phyloP scores from a whole-genome alignment of 78 protist species.

The Polysphondylium violaceum region DNA sequence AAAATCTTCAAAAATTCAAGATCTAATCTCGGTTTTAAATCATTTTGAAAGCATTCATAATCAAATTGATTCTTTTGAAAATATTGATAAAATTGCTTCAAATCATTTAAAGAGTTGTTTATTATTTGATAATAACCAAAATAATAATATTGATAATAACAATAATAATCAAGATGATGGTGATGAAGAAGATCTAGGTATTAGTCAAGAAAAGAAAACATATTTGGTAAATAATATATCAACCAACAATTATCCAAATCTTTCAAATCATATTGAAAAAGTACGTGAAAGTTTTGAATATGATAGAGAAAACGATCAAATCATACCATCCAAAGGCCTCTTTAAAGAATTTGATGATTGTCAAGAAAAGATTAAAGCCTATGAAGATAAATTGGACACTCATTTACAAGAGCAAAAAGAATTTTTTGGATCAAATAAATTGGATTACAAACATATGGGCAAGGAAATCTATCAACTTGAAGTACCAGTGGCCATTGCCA shows the following conservation, averaged over 20 bases:
- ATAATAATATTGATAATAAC: background rate
- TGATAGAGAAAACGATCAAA: background rate
- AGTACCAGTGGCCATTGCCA: background rate
- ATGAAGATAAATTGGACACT: slow-evolving; percentile 12
- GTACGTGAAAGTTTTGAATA: slow-evolving; percentile 2
- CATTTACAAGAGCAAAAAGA: slow-evolving; percentile 23
- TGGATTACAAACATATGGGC: slow-evolving; percentile 55
- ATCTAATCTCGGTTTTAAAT: slow-evolving; percentile 49
- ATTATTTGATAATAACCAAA: background rate
- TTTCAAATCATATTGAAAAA: background rate
- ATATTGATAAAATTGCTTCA: slow-evolving; percentile 5
- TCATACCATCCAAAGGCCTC: slow-evolving; percentile 29
- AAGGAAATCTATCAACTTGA: slow-evolving; percentile 67
- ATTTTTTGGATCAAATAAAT: background rate
- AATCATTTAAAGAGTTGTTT: background rate
- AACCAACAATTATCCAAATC: slow-evolving; percentile 63
- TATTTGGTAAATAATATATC: too few relatives aligned
- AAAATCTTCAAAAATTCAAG: slow-evolving; percentile 23
- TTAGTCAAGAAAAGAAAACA: too few relatives aligned
- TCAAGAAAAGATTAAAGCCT: background rate
- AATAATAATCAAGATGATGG: background rate
- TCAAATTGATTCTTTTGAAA: background rate
- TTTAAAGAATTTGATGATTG: slow-evolving; percentile 47
- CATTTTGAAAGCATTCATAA: slow-evolving; percentile 38
- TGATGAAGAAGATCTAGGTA: background rate